Conservation (phyloP, 2,329 filamentous ascomycete species). For the Annulohypoxylon truncatum region DNA sequence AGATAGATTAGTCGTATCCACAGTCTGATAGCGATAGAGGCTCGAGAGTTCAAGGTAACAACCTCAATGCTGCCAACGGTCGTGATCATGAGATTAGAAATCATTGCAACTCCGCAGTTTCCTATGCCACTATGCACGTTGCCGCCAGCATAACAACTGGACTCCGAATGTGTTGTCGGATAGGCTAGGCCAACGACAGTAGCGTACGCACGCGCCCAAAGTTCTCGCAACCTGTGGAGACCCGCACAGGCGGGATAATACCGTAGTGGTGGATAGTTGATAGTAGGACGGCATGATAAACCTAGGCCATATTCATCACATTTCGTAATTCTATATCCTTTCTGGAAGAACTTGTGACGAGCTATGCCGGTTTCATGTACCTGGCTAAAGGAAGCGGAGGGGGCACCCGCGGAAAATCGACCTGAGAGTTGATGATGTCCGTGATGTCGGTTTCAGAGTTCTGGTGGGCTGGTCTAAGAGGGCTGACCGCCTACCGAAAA, state of each 20-base stretch:
- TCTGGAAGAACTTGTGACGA: conserved; percentile 48
- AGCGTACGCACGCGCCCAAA: conserved; percentile 39
- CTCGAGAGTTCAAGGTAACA: background rate
- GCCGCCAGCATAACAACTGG: conserved; percentile 32
- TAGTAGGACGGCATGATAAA: conserved; percentile 19
- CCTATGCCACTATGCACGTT: conserved; percentile 30
- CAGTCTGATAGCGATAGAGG: conserved; percentile 2
- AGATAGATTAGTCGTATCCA: background rate
- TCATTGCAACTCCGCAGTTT: conserved; percentile 17
- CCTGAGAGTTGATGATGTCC: conserved; percentile 35
- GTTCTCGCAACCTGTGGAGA: conserved; percentile 27
- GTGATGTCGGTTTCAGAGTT: conserved; percentile 45
- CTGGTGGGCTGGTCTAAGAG: conserved; percentile 24
- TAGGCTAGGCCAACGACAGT: conserved; percentile 25
- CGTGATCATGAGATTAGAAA: conserved; percentile 21
- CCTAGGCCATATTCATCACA: conserved; percentile 22
- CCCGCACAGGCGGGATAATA: conserved; percentile 32
- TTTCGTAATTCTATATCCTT: conserved; percentile 38
- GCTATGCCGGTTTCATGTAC: conserved; percentile 47
- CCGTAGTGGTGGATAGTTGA: conserved; percentile 24
- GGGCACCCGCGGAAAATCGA: conserved; percentile 30
- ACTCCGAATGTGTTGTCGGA: conserved; percentile 22
- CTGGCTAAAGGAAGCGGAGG: conserved; percentile 41
- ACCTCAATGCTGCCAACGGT: conserved; percentile 1
- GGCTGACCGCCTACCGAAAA: conserved; percentile 28